Percentiles rank a stretch among this genome's conserved stretches.
Conservation (phyloP, 2,329 filamentous ascomycete species). For the Penicillium sp. region DNA sequence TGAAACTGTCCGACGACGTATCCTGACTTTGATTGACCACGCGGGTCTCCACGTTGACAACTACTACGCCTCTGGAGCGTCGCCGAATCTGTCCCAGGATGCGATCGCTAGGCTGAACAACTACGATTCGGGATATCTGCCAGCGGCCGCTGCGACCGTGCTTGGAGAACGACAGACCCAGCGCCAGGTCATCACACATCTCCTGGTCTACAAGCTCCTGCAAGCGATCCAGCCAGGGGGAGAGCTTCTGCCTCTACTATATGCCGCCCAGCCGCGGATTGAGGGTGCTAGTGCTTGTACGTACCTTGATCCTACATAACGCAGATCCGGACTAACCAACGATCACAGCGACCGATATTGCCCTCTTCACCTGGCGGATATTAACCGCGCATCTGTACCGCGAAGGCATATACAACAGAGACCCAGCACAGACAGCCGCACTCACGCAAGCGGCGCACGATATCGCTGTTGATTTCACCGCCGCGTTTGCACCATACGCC, state of each 20-base stretch:
- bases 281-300: neutral
- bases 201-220: conserved; percentile 25
- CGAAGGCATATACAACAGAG: neutral
- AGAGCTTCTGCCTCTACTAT: conserved; percentile 17
- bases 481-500: conserved; percentile 29
- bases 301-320: neutral
- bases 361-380: conserved; percentile 36
- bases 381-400: conserved; percentile 31
- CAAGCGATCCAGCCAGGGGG: conserved; percentile 24
- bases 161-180: conserved; percentile 20
- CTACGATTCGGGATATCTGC: conserved; percentile 29
- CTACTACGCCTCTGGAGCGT: conserved; percentile 31
- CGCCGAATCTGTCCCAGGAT: conserved; percentile 9
- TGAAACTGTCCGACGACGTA: conserved; percentile 27
- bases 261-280: neutral
- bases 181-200: conserved; percentile 29
- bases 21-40: conserved; percentile 40
- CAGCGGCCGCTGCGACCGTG: conserved; percentile 22
- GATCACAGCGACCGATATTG: conserved; percentile 17
- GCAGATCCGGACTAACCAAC: neutral
- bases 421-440: neutral
- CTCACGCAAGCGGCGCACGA: conserved; percentile 1
- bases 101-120: conserved; percentile 8
- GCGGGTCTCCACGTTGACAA: conserved; percentile 43
- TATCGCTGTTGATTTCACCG: conserved; percentile 23